Conservation (phyloP, 441 rosid genomes). For the Dalechampia spathulata region DNA sequence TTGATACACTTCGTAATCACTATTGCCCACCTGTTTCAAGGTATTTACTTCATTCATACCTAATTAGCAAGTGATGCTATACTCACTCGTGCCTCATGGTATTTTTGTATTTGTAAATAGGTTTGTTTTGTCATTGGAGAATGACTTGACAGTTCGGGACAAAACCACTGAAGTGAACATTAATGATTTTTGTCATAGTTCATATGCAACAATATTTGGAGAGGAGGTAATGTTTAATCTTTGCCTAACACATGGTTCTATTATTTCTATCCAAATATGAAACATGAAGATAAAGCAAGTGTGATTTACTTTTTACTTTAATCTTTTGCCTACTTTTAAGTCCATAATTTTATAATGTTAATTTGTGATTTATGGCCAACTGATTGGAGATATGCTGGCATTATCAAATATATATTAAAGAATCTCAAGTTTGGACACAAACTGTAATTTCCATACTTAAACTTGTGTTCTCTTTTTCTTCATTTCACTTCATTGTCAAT, state of each 20-base stretch:
- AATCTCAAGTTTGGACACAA: neutral
- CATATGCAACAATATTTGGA: conserved; percentile 85
- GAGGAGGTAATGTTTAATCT: conserved; percentile 61
- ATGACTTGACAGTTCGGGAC: conserved; percentile 71
- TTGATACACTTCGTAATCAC: conserved; percentile 74
- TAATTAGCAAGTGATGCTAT: neutral
- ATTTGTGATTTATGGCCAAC: neutral
- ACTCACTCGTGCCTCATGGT: conserved; percentile 2
- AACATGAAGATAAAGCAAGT: neutral
- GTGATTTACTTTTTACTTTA: no score
- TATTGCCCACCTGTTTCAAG: conserved; percentile 96
- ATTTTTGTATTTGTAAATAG: conserved; percentile 26
- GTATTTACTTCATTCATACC: conserved; percentile 23
- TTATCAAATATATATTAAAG: neutral
- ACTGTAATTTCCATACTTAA: neutral
- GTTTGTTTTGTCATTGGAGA: conserved; percentile 76
- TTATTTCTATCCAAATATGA: neutral
- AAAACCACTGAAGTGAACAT: conserved; percentile 69
- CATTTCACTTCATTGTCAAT: neutral
- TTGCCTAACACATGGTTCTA: neutral
- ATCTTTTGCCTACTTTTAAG: neutral
- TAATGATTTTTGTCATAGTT: conserved; percentile 78
- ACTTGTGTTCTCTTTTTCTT: neutral
- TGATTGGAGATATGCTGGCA: no score
- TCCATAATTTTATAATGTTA: neutral